Evolutionary conservation across 179 eudicot species (phyloP), one percentile per base, ranked within the genome.

Genomic region (Monotropa hypopitys): DNA sequence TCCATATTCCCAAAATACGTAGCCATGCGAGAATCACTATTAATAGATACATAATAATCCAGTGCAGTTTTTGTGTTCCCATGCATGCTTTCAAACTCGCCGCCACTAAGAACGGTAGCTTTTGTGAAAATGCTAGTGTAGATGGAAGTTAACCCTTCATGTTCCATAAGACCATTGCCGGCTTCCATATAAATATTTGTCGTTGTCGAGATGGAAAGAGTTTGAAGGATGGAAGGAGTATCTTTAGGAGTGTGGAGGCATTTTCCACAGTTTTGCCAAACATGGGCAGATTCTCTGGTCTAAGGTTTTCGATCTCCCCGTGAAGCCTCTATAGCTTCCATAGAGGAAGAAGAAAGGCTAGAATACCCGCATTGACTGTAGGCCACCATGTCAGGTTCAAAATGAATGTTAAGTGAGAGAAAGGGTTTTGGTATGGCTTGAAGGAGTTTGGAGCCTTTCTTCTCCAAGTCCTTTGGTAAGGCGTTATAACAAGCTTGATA

Each of bases 341-440:
- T 69, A 42, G 98, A 91, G 67, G 82, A 59, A 16, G 85, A 80
- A 65, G 98, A 85, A 45, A 94, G 93, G 18, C 86, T 87, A 1
- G 82, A 38, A 77, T 94, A 94, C 59, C 88, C 89, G 71, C 98
- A 96, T 76, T 94, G 98, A 80, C 99, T 96, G 76, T 96, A 96
- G 65, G 96, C 99, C 46, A 94, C 99, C 99, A 96, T 96, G 86
- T 94, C 98, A 13, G 99, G 98, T 82, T 96, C 98, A 85, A 96
- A 96, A 23, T 97, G 90, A 9, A 96, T 94, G 86, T 96, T 97
- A 78, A 96, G 98, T 30, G 96, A 77, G 20, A 96, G 89, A 80
- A 96, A 94, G 38, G 99, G 99, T 68, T 93, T 96, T n/a, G 98
- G 98, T 80, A 96, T 96, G 81, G 98, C 92, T 82, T 88, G 79